These are phyloP conservation scores for Phytophthora meadii DNA, from an alignment of 352 stramenopile genomes.

Conservation along the genomic window DNA sequence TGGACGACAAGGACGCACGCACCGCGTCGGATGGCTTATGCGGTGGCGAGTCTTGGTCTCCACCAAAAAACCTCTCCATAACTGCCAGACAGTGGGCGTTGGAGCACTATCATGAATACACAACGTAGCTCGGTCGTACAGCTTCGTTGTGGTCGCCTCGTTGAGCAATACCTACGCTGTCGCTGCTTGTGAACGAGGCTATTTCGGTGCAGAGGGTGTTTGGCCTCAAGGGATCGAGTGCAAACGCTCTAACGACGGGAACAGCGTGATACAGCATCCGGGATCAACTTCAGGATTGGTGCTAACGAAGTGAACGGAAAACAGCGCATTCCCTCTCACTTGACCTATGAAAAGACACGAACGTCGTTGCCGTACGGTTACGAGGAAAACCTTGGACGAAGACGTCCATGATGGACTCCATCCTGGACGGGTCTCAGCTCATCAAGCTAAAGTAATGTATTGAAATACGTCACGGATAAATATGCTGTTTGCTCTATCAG, in stretches of 20 bases:
- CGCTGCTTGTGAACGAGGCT: conserved; percentile 13
- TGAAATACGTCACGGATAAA: conserved; percentile 26
- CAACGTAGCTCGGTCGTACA: neutral
- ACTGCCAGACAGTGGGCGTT: conserved; percentile 13
- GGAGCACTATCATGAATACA: neutral
- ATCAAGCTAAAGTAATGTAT: conserved; percentile 19
- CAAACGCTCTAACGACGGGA: conserved; percentile 9
- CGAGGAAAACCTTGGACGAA: no score
- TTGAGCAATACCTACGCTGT: neutral
- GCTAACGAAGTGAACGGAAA: conserved; percentile 25
- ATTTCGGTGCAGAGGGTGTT: conserved; percentile 31
- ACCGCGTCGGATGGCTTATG: conserved; percentile 7
- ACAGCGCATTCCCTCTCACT: conserved; percentile 8
- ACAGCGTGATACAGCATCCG: conserved; percentile 1
- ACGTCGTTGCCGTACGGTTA: no score
- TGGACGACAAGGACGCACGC: conserved; percentile 26
- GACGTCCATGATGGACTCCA: no score
- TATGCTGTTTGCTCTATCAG: conserved; percentile 14
- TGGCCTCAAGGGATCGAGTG: conserved; percentile 1
- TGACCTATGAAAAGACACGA: no score
- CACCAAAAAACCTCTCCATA: conserved; percentile 19
- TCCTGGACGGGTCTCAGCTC: conserved; percentile 12
- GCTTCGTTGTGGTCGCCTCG: conserved; percentile 10
- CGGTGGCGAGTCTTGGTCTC: neutral
- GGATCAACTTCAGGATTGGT: conserved; percentile 24